Conservation (phyloP, 2,329 filamentous ascomycete genomes). For the Apiospora sp. region DNA sequence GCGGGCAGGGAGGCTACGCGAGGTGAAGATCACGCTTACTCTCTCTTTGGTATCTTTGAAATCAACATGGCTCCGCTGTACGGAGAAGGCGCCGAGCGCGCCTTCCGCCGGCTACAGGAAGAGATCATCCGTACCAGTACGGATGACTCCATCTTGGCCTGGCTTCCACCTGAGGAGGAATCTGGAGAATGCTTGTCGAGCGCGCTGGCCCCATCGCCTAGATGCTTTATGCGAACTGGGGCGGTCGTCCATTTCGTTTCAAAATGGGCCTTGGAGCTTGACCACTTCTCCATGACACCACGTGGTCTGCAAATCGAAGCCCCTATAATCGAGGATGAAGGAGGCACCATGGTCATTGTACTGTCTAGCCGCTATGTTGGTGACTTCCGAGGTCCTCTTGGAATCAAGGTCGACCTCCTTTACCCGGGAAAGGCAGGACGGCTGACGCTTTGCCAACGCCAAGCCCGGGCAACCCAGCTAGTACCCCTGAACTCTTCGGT, state of each 20-base stretch:
- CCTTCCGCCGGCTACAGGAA: conserved; percentile 30
- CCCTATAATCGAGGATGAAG: not conserved
- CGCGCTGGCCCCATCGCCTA: not conserved
- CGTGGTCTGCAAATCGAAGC: conserved; percentile 1
- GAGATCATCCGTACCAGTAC: conserved; percentile 28
- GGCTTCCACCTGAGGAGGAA: not conserved
- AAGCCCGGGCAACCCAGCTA: not conserved
- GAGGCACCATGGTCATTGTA: not conserved
- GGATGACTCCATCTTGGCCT: conserved; percentile 23
- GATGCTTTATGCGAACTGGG: not conserved
- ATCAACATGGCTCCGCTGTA: conserved; percentile 31
- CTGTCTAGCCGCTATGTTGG: conserved; percentile 12
- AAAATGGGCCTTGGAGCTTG: not conserved
- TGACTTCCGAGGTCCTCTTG: conserved; percentile 4
- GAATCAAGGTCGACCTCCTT: not conserved
- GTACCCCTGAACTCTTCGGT: not conserved
- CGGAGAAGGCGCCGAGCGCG: conserved; percentile 30
- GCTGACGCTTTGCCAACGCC: not conserved
- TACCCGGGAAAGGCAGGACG: not conserved
- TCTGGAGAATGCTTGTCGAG: not conserved
- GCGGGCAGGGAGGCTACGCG: conserved; percentile 29
- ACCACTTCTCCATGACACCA: conserved; percentile 2
- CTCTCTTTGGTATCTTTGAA: conserved; percentile 32
- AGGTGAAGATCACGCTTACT: conserved; percentile 31
- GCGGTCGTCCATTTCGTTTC: conserved; percentile 4